Evolutionary conservation across 1,284 basidiomycete species (phyloP), one percentile per base, ranked within the genome.

Genomic region (Boletus semigastroideus): DNA sequence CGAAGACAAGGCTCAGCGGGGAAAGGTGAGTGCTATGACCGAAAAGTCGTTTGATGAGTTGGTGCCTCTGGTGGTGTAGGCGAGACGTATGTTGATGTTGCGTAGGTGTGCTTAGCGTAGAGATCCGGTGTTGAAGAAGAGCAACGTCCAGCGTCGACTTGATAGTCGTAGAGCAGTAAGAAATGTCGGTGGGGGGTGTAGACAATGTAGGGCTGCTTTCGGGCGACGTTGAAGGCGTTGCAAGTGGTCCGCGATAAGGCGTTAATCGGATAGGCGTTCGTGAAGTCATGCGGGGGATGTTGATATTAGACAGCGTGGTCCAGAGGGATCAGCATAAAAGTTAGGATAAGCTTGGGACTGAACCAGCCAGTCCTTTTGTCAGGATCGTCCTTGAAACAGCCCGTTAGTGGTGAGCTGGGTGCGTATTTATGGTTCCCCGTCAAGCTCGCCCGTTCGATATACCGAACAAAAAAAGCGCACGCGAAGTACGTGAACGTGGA

Each of bases 241-340:
- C 63, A 3, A 66, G 67, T 13, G 67, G 64, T 46, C 65, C 67
- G 0, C 65, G 65, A 28, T 67, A 46, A n/a, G 63, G 55, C 4
- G 64, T 65, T 38, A 61, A 20, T 46, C 61, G 59, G 25, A 65
- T 52, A 31, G 65, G 66, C 30, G 65, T 66, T 48, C 53, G 65
- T 60, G 65, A 62, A 50, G 46, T 64, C 65, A 69, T 69, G 52
- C 48, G 42, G 45, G 55, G 39, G 53, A 56, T 17, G 5, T 54
- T 38, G 51, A 52, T 56, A 54, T 62, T 65, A 62, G 36, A 33
- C 40, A 25, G 48, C 57, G 50, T 48, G 48, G 49, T 53, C 57
- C 49, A 22, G 30, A 22, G 44, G 47, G 55, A 57, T 56, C 38
- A 53, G 57, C 49, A 52, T 47, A 49, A 52, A 49, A 48, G 20